These are phyloP conservation scores for Pseudogymnoascus sp. DNA, from an alignment of 2,329 filamentous ascomycete genomes.

Conservation along the genomic window DNA sequence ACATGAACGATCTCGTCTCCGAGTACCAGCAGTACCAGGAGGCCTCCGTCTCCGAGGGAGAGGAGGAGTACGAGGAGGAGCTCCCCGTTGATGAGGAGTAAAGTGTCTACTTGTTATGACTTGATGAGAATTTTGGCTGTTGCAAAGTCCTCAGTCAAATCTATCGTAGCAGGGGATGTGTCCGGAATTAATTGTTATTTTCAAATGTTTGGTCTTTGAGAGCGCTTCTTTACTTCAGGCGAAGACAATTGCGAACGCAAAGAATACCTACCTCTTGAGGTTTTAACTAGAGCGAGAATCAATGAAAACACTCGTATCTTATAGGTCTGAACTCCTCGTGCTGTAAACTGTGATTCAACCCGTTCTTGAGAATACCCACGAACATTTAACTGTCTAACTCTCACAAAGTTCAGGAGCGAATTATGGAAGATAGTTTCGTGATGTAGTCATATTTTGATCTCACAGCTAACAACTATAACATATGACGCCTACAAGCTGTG, in stretches of 20 bases:
- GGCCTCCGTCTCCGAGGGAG: slow-evolving; percentile 91
- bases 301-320: slow-evolving; percentile 9
- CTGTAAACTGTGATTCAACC: not conserved
- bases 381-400: not conserved
- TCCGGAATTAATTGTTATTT: slow-evolving; percentile 9
- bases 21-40: slow-evolving; percentile 99
- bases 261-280: slow-evolving; percentile 8
- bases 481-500: slow-evolving; percentile 9
- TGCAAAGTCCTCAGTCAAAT: slow-evolving; percentile 8
- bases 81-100: slow-evolving; percentile 64
- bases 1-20: slow-evolving; percentile 99
- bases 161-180: slow-evolving; percentile 8
- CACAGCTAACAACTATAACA: slow-evolving; percentile 10
- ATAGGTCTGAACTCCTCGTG: not conserved
- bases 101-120: slow-evolving; percentile 9
- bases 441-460: slow-evolving; percentile 9
- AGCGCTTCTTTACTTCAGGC: not conserved
- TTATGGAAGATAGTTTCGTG: slow-evolving; percentile 1
- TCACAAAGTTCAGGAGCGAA: not conserved
- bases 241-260: slow-evolving; percentile 8
- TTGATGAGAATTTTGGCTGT: slow-evolving; percentile 8
- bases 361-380: not conserved
- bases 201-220: slow-evolving; percentile 8
- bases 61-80: slow-evolving; percentile 87
- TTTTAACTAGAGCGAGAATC: slow-evolving; percentile 6